Evolutionary conservation across 345 rosid genomes (phyloP), one percentile per base, ranked within the genome.

Genomic region (Citrus hindsii): DNA sequence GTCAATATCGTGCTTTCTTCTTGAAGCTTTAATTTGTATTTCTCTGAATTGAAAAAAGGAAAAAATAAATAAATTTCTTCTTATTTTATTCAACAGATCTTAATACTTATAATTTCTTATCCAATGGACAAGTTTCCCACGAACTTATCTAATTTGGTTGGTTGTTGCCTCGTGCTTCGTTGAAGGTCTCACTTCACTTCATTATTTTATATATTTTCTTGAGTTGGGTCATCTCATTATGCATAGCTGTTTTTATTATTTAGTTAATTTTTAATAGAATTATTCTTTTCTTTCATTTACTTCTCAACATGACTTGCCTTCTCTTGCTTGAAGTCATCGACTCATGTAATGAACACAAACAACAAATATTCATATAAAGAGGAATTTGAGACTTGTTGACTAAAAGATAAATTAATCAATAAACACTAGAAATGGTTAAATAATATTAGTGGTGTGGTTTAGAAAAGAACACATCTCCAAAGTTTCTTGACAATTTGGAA

Each of bases 91-190:
- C 51, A 12, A 13, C 51, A 12, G 18, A 13, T 3, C 18, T 13
- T 46, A 27, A 19, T 71, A 25, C 27, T 25, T 25, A 25, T 25
- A 25, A 25, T 25, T 25, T 71, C 51, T 67, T 79, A 73, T 73
- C 83, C 75, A 73, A 70, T 48, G 28, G 21, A 71, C 7, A 73
- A 32, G 69, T 74, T 60, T n/a, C 42, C 76, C 37, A 75, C 66
- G 28, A 71, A 74, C 75, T 58, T 71, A 69, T 69, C 75, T 42
- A 25, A 56, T 38, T 40, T 71, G 61, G 76, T 62, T 79, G 86
- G 86, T 75, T 64, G 72, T 30, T 79, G 80, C 80, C 83, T 81
- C 82, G 77, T 77, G 80, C 77, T 82, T 81, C 79, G 67, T 59
- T n/a, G 42, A 74, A 18, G 63, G 67, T 40, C 83, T 67, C 22